A percentile compares a stretch with the other conserved stretches of the same genome.
These are phyloP conservation scores for Hibiscus mutabilis DNA, from an alignment of 345 rosid genomes.

Conservation along the genomic window DNA sequence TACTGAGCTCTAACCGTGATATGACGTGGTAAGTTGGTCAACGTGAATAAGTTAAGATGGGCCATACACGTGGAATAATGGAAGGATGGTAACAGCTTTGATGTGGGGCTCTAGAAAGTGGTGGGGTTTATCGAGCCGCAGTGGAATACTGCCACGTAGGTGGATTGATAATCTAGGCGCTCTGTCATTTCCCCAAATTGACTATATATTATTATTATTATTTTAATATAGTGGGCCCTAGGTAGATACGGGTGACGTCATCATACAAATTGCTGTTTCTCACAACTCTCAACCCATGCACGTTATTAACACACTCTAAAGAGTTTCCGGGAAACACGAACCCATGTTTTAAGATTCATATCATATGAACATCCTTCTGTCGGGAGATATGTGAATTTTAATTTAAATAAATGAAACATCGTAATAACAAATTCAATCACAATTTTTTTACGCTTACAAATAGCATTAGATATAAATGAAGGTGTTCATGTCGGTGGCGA, in stretches of 20 bases:
- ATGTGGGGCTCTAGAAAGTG: conserved; percentile 14
- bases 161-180: not conserved
- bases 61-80: conserved; percentile 16
- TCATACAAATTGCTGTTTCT: not conserved
- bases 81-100: not conserved
- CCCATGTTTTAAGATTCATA: not conserved
- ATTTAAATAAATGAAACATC: too few species aligned
- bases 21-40: conserved; percentile 7
- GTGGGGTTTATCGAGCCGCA: not conserved
- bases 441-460: too few species aligned
- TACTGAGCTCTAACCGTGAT: not conserved
- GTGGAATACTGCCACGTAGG: conserved; percentile 13
- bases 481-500: too few species aligned
- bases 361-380: not conserved
- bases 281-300: not conserved
- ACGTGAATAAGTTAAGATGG: not conserved
- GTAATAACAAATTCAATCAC: too few species aligned
- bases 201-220: conserved; percentile 26
- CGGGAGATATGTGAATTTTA: not conserved
- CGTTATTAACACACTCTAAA: not conserved
- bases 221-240: conserved; percentile 20
- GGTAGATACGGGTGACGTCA: conserved; percentile 28
- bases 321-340: not conserved
- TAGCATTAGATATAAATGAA: too few species aligned
- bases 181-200: conserved; percentile 19